phyloP scores from a whole-genome alignment of 2,329 filamentous ascomycete species.

The Curvularia sp. region DNA sequence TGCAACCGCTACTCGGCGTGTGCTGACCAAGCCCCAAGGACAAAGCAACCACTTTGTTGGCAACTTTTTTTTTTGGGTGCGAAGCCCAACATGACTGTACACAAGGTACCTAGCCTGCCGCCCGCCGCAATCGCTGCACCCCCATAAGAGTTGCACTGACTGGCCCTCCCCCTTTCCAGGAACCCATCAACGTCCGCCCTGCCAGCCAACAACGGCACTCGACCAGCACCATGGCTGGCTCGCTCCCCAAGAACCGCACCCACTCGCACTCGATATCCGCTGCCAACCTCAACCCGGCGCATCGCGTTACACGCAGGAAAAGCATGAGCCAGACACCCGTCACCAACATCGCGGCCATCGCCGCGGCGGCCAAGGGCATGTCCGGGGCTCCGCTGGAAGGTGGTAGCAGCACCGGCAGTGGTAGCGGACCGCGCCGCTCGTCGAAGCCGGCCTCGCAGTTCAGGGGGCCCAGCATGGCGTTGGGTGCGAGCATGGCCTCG shows the following conservation, averaged over 20 bases:
- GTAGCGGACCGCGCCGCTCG: constrained; percentile 65
- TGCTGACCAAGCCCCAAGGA: constrained; percentile 23
- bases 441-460: constrained; percentile 63
- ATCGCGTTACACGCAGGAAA: constrained; percentile 91
- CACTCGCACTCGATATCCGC: constrained; percentile 84
- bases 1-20: constrained; percentile 26
- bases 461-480: constrained; percentile 57
- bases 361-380: constrained; percentile 71
- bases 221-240: constrained; percentile 60
- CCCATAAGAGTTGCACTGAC: constrained; percentile 40
- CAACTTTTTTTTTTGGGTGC: constrained; percentile 17
- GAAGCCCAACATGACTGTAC: constrained; percentile 46
- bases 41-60: constrained; percentile 24
- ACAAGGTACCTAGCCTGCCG: constrained; percentile 40
- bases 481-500: constrained; percentile 69
- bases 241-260: constrained; percentile 72
- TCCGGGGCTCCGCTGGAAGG: constrained; percentile 66
- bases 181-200: constrained; percentile 53
- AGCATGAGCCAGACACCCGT: constrained; percentile 81
- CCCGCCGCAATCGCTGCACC: constrained; percentile 9
- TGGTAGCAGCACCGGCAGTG: constrained; percentile 18
- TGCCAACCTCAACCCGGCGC: constrained; percentile 76
- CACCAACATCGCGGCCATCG: constrained; percentile 76
- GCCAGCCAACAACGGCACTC: constrained; percentile 56
- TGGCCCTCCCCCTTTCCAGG: constrained; percentile 39